These are phyloP conservation scores for Aspergillus asperescens DNA, from an alignment of 495 filamentous ascomycete species.

Conservation along the genomic window DNA sequence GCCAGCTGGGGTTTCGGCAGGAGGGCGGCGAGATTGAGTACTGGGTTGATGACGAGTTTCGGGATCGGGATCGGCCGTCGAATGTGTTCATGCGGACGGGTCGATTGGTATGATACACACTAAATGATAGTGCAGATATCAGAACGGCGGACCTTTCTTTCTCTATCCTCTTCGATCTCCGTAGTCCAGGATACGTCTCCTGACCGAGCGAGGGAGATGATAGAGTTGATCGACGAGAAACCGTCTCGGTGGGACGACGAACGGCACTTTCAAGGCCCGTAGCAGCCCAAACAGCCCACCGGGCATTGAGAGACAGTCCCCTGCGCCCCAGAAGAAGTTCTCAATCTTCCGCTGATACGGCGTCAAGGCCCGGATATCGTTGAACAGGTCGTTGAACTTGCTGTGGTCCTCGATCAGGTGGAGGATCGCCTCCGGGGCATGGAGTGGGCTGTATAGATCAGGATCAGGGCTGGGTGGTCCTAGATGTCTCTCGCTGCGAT, in stretches of 20 bases:
- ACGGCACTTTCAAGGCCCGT: too few species aligned
- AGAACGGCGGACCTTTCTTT: too few species aligned
- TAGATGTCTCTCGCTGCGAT: neutral
- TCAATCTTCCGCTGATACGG: neutral
- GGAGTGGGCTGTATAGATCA: neutral
- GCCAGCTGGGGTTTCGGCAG: slow-evolving; percentile 32
- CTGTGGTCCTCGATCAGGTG: neutral
- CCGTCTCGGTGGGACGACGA: neutral
- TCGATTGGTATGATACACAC: neutral
- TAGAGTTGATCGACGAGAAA: neutral
- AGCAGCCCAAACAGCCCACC: neutral
- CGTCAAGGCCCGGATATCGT: neutral
- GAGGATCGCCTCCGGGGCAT: neutral
- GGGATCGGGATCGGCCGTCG: slow-evolving; percentile 16
- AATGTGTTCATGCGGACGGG: slow-evolving; percentile 37
- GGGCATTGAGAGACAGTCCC: too few species aligned
- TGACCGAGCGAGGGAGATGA: neutral
- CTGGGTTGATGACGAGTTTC: slow-evolving; percentile 34
- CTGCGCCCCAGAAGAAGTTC: neutral
- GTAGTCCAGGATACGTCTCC: neutral
- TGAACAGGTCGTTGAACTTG: neutral
- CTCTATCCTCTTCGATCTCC: neutral
- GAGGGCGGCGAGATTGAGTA: slow-evolving; percentile 31
- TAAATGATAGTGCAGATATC: neutral
- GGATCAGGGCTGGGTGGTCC: too few species aligned